These are phyloP conservation scores for Grosmannia huntii DNA, from an alignment of 2,329 filamentous ascomycete species.

Conservation along the genomic window DNA sequence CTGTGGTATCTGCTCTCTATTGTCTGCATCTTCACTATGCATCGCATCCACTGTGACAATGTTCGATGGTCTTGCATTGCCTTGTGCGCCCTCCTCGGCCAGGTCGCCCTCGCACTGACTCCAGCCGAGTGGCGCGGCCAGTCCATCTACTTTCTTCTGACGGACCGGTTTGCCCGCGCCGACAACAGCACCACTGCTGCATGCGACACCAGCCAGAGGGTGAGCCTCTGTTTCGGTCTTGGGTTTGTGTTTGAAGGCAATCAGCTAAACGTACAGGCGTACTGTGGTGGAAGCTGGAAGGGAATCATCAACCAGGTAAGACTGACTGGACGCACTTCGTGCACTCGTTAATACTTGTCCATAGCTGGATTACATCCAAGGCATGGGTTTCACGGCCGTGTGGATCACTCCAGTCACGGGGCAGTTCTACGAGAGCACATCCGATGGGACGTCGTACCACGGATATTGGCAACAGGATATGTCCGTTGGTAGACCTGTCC, in stretches of 20 bases:
- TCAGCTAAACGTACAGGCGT: conserved; percentile 19
- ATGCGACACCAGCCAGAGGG: conserved; percentile 23
- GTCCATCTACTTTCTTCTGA: conserved; percentile 46
- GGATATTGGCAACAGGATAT: conserved; percentile 40
- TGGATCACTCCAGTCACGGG: conserved; percentile 46
- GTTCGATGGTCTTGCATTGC: not conserved
- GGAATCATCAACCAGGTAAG: conserved; percentile 33
- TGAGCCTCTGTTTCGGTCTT: not conserved
- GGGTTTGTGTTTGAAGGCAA: not conserved
- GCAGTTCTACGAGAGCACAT: conserved; percentile 21
- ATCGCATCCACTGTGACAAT: not conserved
- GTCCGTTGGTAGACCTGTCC: not conserved
- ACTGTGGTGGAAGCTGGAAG: conserved; percentile 49
- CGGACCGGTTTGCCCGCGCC: conserved; percentile 39
- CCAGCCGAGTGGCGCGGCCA: conserved; percentile 33
- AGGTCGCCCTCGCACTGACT: conserved; percentile 2
- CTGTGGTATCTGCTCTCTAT: too few species aligned
- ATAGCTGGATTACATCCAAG: conserved; percentile 47
- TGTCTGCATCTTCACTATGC: too few species aligned
- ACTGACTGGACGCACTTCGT: conserved; percentile 13
- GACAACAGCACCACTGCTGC: conserved; percentile 29
- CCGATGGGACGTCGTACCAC: conserved; percentile 28
- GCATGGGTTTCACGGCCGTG: conserved; percentile 42
- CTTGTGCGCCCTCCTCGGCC: not conserved
- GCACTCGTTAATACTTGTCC: not conserved